Conservation (phyloP, 2,329 filamentous ascomycete genomes). For the Colletotrichum echinochloae region DNA sequence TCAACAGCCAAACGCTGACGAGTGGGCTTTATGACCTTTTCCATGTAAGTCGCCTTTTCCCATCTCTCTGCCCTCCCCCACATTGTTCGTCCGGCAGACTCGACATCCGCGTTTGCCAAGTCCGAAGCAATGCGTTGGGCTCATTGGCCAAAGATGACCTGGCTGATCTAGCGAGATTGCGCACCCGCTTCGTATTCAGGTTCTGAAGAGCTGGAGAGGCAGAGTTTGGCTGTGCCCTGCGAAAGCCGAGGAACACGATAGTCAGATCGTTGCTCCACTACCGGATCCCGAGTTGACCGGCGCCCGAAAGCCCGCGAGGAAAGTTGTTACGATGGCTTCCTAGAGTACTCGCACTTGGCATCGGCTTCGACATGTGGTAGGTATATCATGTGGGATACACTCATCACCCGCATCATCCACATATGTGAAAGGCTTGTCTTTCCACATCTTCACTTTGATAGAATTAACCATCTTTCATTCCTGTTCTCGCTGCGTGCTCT, state of each 20-base stretch:
- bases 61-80: slow-evolving; percentile 2
- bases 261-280: neutral
- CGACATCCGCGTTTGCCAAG: slow-evolving; percentile 14
- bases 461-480: too few species aligned
- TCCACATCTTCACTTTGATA: too few species aligned
- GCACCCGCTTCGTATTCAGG: slow-evolving; percentile 21
- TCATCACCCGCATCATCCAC: neutral
- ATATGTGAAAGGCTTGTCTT: too few species aligned
- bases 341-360: too few species aligned
- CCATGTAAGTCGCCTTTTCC: neutral
- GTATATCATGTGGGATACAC: too few species aligned
- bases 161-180: slow-evolving; percentile 24
- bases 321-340: too few species aligned
- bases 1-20: neutral
- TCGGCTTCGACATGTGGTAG: too few species aligned
- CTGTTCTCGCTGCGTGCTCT: too few species aligned
- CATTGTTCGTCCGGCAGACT: slow-evolving; percentile 16
- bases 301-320: neutral
- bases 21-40: neutral
- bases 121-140: neutral
- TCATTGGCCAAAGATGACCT: slow-evolving; percentile 1
- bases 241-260: neutral
- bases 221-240: neutral
- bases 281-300: slow-evolving; percentile 5
- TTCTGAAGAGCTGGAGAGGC: neutral